Evolutionary conservation across 495 filamentous ascomycete genomes (phyloP).

Genomic region (Penicillium soppii): DNA sequence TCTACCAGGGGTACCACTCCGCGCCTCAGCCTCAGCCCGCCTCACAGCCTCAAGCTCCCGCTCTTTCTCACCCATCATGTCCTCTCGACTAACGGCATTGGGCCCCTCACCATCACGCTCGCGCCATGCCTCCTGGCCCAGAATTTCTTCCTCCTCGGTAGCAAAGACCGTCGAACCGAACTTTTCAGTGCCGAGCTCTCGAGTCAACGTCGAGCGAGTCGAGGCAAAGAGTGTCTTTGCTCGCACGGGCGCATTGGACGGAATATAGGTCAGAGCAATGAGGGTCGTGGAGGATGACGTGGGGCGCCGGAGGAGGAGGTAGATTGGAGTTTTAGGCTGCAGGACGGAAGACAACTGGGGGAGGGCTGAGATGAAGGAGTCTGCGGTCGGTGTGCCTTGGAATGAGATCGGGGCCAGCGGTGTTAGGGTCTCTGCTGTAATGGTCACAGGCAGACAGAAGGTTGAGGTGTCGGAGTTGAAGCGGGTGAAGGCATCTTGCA

Average conservation of each 20-base stretch:
- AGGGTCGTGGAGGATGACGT: slow-evolving; percentile 49
- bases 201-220: slow-evolving; percentile 76
- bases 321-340: slow-evolving; percentile 72
- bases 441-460: slow-evolving; percentile 81
- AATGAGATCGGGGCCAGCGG: slow-evolving; percentile 61
- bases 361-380: slow-evolving; percentile 59
- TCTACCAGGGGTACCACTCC: slow-evolving; percentile 63
- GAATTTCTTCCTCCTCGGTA: slow-evolving; percentile 62
- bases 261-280: slow-evolving; percentile 85
- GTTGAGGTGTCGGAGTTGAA: slow-evolving; percentile 62
- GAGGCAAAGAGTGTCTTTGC: slow-evolving; percentile 96
- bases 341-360: slow-evolving; percentile 68
- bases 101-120: slow-evolving; percentile 66
- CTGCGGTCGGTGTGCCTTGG: slow-evolving; percentile 39
- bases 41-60: slow-evolving; percentile 71
- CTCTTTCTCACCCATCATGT: slow-evolving; percentile 89
- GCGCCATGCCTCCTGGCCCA: slow-evolving; percentile 70
- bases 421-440: slow-evolving; percentile 70
- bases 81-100: slow-evolving; percentile 38
- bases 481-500: slow-evolving; percentile 75
- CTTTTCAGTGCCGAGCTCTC: slow-evolving; percentile 86
- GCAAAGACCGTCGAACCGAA: slow-evolving; percentile 83
- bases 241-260: slow-evolving; percentile 82
- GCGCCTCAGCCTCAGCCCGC: slow-evolving; percentile 76
- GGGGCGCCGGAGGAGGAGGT: slow-evolving; percentile 78